Percentiles rank a stretch among this genome's conserved stretches.
phyloP scores from a whole-genome alignment of 768 basidiomycete species.

The Sporobolomyces pararoseus region DNA sequence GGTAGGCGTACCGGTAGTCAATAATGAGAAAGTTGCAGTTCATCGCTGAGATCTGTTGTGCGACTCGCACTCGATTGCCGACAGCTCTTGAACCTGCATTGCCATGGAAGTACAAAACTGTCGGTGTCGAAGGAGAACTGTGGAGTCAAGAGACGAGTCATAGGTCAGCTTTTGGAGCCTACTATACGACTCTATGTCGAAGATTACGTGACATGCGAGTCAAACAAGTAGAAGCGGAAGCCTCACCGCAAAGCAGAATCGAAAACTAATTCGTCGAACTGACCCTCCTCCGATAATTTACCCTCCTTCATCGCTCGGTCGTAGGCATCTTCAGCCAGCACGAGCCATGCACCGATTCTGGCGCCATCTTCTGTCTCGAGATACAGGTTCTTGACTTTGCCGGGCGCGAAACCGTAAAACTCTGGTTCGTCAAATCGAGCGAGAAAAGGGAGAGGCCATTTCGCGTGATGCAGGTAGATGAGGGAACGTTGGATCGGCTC shows the following conservation, averaged over 20 bases:
- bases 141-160: conserved; percentile 27
- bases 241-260: conserved; percentile 45
- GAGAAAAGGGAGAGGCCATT: conserved; percentile 49
- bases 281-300: conserved; percentile 43
- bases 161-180: too few species aligned
- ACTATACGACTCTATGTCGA: too few species aligned
- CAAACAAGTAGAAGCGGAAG: not conserved
- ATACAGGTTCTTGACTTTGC: conserved; percentile 69
- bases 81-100: conserved; percentile 77
- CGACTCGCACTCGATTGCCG: conserved; percentile 61
- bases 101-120: conserved; percentile 88
- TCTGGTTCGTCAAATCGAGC: conserved; percentile 66
- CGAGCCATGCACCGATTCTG: conserved; percentile 79
- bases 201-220: too few species aligned
- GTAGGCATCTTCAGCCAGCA: conserved; percentile 66
- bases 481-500: conserved; percentile 48
- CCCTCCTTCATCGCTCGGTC: conserved; percentile 48
- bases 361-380: conserved; percentile 72
- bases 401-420: conserved; percentile 73
- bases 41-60: conserved; percentile 52
- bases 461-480: conserved; percentile 67
- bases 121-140: conserved; percentile 62
- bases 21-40: conserved; percentile 73
- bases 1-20: conserved; percentile 63
- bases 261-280: conserved; percentile 45